A percentile compares a stretch with the other conserved stretches of the same genome.
Evolutionary conservation across 805 yeast genomes (phyloP).

Genomic region (Sugiyamaella lignohabitans): DNA sequence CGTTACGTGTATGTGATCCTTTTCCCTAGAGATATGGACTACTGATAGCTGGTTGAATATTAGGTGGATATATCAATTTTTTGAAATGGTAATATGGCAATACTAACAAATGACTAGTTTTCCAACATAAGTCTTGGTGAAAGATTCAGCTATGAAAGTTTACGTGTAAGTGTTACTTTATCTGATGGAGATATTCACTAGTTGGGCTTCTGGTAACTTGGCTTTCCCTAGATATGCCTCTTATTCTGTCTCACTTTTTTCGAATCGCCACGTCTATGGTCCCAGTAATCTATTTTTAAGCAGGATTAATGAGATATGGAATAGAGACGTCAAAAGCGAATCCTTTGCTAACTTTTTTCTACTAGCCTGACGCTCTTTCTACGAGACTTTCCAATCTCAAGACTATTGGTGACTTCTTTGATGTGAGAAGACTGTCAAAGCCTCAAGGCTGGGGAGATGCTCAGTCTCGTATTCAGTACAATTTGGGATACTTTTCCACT

Average conservation of each 20-base stretch:
- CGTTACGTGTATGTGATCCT: neutral
- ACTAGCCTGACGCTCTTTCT: neutral
- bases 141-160: constrained; percentile 43
- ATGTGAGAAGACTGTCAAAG: constrained; percentile 78
- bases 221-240: no score
- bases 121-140: constrained; percentile 34
- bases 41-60: no score
- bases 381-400: constrained; percentile 60
- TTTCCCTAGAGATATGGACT: no score
- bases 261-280: neutral
- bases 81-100: no score
- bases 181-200: neutral
- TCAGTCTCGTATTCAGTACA: constrained; percentile 82
- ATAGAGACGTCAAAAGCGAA: no score
- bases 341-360: neutral
- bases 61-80: no score
- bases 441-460: constrained; percentile 86
- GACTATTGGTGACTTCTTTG: constrained; percentile 92
- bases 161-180: constrained; percentile 32
- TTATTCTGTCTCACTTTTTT: no score
- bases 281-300: neutral
- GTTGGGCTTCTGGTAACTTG: no score
- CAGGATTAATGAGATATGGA: neutral
- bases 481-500: constrained; percentile 78
- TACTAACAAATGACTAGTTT: no score